These are phyloP conservation scores for Apiospora arundinis DNA, from an alignment of 2,329 filamentous ascomycete genomes.

Conservation along the genomic window DNA sequence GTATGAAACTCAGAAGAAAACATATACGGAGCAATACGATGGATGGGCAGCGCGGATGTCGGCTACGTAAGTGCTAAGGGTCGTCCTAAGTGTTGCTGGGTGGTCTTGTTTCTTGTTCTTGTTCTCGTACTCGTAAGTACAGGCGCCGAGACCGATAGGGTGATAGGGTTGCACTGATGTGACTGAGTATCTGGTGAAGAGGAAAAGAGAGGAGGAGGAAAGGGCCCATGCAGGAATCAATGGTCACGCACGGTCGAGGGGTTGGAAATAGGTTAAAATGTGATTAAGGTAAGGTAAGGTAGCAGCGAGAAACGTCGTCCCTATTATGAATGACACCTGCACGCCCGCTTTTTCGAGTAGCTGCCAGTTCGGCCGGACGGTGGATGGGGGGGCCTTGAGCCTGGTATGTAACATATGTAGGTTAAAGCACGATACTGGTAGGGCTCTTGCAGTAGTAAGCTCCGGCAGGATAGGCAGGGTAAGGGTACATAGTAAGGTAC, in stretches of 20 bases:
- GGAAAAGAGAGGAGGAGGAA: not conserved
- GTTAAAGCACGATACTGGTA: not conserved
- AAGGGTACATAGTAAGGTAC: not conserved
- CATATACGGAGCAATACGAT: conserved; percentile 14
- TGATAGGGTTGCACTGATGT: not conserved
- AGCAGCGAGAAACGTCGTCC: conserved; percentile 9
- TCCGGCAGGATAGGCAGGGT: not conserved
- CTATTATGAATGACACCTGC: conserved; percentile 12
- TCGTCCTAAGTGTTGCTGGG: not conserved
- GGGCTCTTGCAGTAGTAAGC: not conserved
- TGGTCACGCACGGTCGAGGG: not conserved
- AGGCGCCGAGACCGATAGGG: conserved; percentile 1
- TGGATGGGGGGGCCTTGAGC: not conserved
- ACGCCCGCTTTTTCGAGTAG: not conserved
- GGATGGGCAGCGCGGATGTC: not conserved
- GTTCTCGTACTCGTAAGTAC: conserved; percentile 12
- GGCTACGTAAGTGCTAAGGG: not conserved
- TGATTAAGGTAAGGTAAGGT: not conserved
- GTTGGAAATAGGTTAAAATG: not conserved
- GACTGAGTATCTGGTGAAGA: not conserved
- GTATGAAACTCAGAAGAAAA: conserved; percentile 11
- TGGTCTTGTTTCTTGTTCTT: not conserved
- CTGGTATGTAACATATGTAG: not conserved
- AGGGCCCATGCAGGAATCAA: not conserved
- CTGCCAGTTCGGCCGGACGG: conserved; percentile 10